Evolutionary conservation across 2,329 filamentous ascomycete species (phyloP).

Genomic region (Ceratocystis papillata): DNA sequence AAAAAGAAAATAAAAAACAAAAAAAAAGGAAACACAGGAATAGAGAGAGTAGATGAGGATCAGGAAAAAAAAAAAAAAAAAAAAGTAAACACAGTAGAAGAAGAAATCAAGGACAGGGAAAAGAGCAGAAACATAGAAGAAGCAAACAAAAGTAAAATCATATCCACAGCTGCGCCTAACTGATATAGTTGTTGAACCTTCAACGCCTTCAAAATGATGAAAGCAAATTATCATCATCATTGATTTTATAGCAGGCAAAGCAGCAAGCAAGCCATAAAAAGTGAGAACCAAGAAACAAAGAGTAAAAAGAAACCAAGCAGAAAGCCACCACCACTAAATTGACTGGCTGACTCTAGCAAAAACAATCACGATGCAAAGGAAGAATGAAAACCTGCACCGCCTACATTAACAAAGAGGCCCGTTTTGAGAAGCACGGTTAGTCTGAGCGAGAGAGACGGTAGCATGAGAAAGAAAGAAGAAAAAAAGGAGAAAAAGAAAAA

Average conservation of each 20-base stretch:
- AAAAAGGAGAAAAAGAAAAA: not conserved
- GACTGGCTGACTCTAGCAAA: conserved; percentile 2
- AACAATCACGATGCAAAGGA: conserved; percentile 12
- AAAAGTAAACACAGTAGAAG: conserved; percentile 25
- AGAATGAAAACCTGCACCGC: conserved; percentile 6
- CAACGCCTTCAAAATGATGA: conserved; percentile 27
- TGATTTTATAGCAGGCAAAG: conserved; percentile 22
- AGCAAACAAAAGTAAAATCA: conserved; percentile 27
- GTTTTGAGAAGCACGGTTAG: not conserved
- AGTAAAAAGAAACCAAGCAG: conserved; percentile 1
- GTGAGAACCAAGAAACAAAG: conserved; percentile 11
- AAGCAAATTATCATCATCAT: conserved; percentile 24
- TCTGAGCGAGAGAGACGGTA: not conserved
- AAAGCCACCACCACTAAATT: conserved; percentile 5
- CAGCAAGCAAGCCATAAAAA: conserved; percentile 16
- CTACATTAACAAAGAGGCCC: conserved; percentile 14
- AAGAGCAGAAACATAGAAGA: conserved; percentile 26
- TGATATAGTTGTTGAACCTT: conserved; percentile 34
- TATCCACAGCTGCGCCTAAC: conserved; percentile 27
- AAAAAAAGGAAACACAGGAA: not conserved
- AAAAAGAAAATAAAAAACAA: not conserved
- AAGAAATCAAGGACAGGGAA: conserved; percentile 23
- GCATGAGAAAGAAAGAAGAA: not conserved
- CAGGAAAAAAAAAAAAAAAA: conserved; percentile 24
- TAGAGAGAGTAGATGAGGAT: conserved; percentile 22